Base-by-base conservation (phyloP, 192 early-diverging fungal genomes). In the Rhizophagus prolifer region DNA sequence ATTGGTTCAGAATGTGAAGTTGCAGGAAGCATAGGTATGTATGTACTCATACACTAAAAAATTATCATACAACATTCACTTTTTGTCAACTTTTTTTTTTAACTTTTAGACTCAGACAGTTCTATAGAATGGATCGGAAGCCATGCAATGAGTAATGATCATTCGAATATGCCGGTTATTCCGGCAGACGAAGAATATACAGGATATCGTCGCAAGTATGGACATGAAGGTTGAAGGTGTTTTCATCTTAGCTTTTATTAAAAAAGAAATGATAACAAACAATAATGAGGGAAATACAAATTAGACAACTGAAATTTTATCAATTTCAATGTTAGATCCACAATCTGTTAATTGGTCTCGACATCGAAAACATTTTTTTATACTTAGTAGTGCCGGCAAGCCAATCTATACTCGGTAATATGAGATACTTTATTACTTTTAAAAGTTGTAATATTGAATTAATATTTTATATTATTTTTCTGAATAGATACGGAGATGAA, bases 351-450 rank as follows among this genome's bases (percentile, higher is more conserved):
- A 79, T 5, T 92, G 91, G 91, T 68, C 85, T 4, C 79, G 77
- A 16, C 90, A 90, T 58, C 84, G 86, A 44, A 95, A 94, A 73
- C 95, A 99, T 76, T 96, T 96, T 75, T 94, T 99, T 77, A 92
- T 99, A 10, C 86, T 99, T 16, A 94, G 93, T 84, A 92, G 89
- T 77, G 93, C 95, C 6, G 97, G 97, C 23, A 99, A 99, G 82
- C 96, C 97, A 16, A 93, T 99, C 10, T 99, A 95, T 85, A 91
- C 91, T 47, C 86, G 96, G 86, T 90, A n/a, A n/a, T n/a, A n/a
- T n/a, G n/a, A n/a, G n/a, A n/a, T n/a, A n/a, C n/a, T n/a, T 38
- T 38, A 38, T 38, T 38, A 7, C 1, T 4, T 3, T 30, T 50
- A 21, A 34, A 34, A 13, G 23, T 23, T 58, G 16, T 23, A n/a